These are phyloP conservation scores for Pseudoneurospora amorphoporcata DNA, from an alignment of 495 filamentous ascomycete genomes.

Conservation along the genomic window DNA sequence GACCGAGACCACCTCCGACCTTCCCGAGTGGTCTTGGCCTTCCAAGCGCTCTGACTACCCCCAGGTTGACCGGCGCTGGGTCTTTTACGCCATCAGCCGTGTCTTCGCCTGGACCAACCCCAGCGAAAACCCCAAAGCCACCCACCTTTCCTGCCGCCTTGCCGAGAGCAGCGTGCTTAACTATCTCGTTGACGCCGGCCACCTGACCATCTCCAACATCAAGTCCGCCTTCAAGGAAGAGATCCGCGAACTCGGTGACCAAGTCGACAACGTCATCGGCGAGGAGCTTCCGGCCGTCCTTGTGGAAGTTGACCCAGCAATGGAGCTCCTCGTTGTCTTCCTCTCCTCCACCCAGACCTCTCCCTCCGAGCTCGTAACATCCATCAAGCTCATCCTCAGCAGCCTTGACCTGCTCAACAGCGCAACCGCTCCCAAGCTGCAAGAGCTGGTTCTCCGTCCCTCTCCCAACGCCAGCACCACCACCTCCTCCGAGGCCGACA, in stretches of 20 bases:
- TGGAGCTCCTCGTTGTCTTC: slow-evolving; percentile 47
- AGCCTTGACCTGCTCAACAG: slow-evolving; percentile 40
- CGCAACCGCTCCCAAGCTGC: slow-evolving; percentile 16
- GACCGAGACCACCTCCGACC: background rate
- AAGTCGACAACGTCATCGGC: slow-evolving; percentile 32
- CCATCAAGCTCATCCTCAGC: slow-evolving; percentile 38
- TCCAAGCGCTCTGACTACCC: slow-evolving; percentile 29
- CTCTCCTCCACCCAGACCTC: slow-evolving; percentile 40
- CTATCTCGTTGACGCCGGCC: slow-evolving; percentile 54
- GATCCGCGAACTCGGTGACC: slow-evolving; percentile 24
- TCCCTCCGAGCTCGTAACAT: slow-evolving; percentile 35
- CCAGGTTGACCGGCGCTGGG: slow-evolving; percentile 40
- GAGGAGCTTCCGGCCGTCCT: slow-evolving; percentile 51
- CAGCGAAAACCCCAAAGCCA: slow-evolving; percentile 14
- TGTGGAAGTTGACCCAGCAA: slow-evolving; percentile 48
- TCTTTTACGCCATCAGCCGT: slow-evolving; percentile 40
- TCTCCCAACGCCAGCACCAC: background rate
- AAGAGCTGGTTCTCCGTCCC: slow-evolving; percentile 7
- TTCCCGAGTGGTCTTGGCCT: slow-evolving; percentile 30
- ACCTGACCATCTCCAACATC: slow-evolving; percentile 50
- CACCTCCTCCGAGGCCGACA: background rate
- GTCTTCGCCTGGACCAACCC: slow-evolving; percentile 34
- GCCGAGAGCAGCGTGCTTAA: slow-evolving; percentile 43
- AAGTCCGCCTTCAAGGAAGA: slow-evolving; percentile 48
- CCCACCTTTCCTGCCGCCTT: slow-evolving; percentile 38